These are phyloP conservation scores for Trichoderma sp. DNA, from an alignment of 2,329 filamentous ascomycete genomes.

Conservation along the genomic window DNA sequence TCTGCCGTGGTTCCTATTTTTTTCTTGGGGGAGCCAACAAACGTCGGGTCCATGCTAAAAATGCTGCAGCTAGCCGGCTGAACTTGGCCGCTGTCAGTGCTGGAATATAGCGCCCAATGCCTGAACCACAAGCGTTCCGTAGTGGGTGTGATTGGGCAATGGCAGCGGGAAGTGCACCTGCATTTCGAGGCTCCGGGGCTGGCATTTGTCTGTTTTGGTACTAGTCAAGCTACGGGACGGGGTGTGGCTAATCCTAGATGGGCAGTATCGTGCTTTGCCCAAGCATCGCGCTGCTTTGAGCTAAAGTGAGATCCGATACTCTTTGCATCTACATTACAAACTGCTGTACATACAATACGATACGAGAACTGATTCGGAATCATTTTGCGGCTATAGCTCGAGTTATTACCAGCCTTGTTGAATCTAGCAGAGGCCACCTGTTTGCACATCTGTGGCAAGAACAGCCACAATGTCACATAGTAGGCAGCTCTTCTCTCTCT, in stretches of 20 bases:
- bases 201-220: background rate
- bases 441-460: background rate
- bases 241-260: background rate
- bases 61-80: background rate
- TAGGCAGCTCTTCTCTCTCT: background rate
- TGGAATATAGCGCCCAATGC: conserved; percentile 1
- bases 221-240: background rate
- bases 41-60: background rate
- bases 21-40: background rate
- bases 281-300: background rate
- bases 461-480: conserved; percentile 13
- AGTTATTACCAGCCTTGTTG: background rate
- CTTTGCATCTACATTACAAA: background rate
- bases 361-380: background rate
- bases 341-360: background rate
- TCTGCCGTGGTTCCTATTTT: background rate
- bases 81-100: background rate
- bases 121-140: background rate
- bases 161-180: background rate
- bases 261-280: background rate
- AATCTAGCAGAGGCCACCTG: background rate
- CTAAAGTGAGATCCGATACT: background rate
- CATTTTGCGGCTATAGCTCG: background rate
- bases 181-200: background rate
- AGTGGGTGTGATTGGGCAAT: background rate